Conservation (phyloP, 2,329 filamentous ascomycete genomes). For the Grosmannia huntii region DNA sequence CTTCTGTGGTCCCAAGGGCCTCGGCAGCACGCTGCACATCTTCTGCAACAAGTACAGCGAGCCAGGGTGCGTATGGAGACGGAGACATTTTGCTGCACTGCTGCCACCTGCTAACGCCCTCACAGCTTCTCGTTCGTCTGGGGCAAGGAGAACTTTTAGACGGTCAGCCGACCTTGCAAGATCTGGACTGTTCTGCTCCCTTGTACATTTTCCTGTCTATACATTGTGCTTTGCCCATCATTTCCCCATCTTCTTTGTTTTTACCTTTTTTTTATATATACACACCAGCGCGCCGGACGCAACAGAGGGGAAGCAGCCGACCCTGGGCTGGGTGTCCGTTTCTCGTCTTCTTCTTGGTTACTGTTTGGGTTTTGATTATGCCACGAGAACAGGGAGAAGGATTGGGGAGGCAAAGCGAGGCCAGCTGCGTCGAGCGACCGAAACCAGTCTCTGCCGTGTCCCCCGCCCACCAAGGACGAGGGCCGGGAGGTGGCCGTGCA, state of each 20-base stretch:
- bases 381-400: no score
- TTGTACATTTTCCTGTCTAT: neutral
- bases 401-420: no score
- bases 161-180: neutral
- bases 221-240: neutral
- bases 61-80: conserved; percentile 48
- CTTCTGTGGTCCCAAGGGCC: conserved; percentile 73
- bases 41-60: conserved; percentile 85
- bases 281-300: no score
- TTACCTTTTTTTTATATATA: no score
- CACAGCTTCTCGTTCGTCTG: conserved; percentile 50
- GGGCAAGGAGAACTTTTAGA: conserved; percentile 58
- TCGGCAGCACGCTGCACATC: conserved; percentile 65
- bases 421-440: no score
- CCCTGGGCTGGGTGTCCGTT: neutral
- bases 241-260: no score
- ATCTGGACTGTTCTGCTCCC: no score
- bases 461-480: no score
- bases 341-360: neutral
- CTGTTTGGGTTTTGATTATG: no score
- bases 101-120: conserved; percentile 15
- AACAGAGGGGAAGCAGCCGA: no score
- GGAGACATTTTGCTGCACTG: conserved; percentile 9
- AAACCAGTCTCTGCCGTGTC: no score
- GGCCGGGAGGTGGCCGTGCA: neutral